A percentile compares a stretch with the other conserved stretches of the same genome.
Conservation (phyloP, 1,284 basidiomycete genomes). For the Polyporus tsugae region DNA sequence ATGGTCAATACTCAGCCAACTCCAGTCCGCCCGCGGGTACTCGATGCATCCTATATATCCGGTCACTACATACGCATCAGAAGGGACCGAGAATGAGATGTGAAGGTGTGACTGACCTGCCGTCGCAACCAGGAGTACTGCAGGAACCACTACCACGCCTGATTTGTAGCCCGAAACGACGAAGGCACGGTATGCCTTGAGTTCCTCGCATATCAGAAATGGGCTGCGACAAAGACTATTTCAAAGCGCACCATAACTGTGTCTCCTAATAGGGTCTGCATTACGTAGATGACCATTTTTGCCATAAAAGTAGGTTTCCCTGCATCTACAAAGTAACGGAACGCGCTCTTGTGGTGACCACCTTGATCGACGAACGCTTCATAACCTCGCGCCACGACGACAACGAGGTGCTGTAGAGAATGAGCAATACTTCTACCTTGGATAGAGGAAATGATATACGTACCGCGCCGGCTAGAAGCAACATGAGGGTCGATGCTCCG, state of each 20-base stretch:
- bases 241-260: slow-evolving; percentile 22
- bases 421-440: neutral
- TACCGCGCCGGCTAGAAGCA: slow-evolving; percentile 21
- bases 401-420: slow-evolving; percentile 16
- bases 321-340: slow-evolving; percentile 1
- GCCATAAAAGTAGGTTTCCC: slow-evolving; percentile 17
- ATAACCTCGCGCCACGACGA: slow-evolving; percentile 13
- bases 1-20: neutral
- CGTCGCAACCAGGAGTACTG: slow-evolving; percentile 15
- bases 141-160: slow-evolving; percentile 6
- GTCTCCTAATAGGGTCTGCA: slow-evolving; percentile 27
- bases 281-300: slow-evolving; percentile 21
- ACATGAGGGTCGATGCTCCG: slow-evolving; percentile 21
- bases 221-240: neutral
- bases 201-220: neutral
- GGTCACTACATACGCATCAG: neutral
- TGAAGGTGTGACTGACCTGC: slow-evolving; percentile 12
- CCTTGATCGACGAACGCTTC: slow-evolving; percentile 11
- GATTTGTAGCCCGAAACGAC: slow-evolving; percentile 22
- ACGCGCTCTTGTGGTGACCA: neutral
- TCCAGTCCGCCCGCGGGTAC: neutral
- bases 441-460: slow-evolving; percentile 3
- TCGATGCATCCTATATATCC: neutral
- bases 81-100: neutral
- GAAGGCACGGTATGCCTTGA: slow-evolving; percentile 26